Evolutionary conservation across 352 stramenopile genomes (phyloP).

Genomic region (Globisporangium radiosum): DNA sequence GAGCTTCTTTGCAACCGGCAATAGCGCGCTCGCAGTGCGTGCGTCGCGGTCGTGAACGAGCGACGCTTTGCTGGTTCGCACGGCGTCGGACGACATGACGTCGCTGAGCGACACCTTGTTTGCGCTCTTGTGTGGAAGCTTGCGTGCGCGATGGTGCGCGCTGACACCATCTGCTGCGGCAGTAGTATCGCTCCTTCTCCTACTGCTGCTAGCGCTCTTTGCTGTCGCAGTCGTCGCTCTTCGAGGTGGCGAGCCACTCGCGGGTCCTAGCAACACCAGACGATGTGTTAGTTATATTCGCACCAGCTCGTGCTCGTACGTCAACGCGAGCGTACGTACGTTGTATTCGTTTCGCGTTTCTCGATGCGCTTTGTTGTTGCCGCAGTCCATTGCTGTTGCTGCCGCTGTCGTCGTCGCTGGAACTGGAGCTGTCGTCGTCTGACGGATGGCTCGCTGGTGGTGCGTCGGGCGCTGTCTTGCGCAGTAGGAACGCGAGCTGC

Average conservation of each 20-base stretch:
- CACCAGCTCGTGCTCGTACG: background rate
- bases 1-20: slow-evolving; percentile 6
- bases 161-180: slow-evolving; percentile 15
- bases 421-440: slow-evolving; percentile 14
- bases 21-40: too few species aligned
- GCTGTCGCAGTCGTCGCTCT: slow-evolving; percentile 1
- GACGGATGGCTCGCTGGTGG: slow-evolving; percentile 23
- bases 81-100: too few species aligned
- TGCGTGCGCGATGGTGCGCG: slow-evolving; percentile 16
- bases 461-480: slow-evolving; percentile 56
- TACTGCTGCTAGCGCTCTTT: slow-evolving; percentile 1
- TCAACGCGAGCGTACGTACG: slow-evolving; percentile 2
- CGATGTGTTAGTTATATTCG: too few species aligned
- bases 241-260: slow-evolving; percentile 21
- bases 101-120: too few species aligned
- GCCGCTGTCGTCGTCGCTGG: slow-evolving; percentile 10
- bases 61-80: background rate
- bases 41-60: background rate
- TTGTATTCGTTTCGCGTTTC: slow-evolving; percentile 6
- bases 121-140: too few species aligned
- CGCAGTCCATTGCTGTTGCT: too few species aligned
- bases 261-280: slow-evolving; percentile 6
- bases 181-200: slow-evolving; percentile 5
- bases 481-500: slow-evolving; percentile 77
- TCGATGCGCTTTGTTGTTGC: slow-evolving; percentile 6